phyloP scores from a whole-genome alignment of 1,284 basidiomycete genomes.

The Cryptococcus sp. region DNA sequence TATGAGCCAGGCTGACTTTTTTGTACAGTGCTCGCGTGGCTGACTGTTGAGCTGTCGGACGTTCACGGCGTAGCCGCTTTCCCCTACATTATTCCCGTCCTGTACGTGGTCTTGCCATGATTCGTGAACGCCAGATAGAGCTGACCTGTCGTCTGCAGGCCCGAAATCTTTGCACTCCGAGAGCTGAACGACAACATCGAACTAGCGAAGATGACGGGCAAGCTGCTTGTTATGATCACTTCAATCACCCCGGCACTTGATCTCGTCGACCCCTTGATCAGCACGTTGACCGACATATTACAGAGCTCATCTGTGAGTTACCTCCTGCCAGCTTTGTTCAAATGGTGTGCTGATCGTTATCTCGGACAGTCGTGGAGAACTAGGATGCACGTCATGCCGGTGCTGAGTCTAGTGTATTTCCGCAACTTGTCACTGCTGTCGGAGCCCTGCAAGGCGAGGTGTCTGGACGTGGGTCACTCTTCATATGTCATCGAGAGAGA shows the following conservation, averaged over 20 bases:
- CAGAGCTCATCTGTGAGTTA: constrained; percentile 45
- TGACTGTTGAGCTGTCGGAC: constrained; percentile 68
- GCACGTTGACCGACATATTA: constrained; percentile 48
- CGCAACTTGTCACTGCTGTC: constrained; percentile 72
- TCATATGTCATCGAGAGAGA: not conserved
- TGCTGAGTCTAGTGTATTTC: constrained; percentile 51
- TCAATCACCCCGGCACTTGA: constrained; percentile 52
- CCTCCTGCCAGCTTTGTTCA: not conserved
- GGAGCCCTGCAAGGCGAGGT: constrained; percentile 60
- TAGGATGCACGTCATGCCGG: constrained; percentile 53
- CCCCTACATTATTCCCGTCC: constrained; percentile 68
- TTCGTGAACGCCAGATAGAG: too few species aligned
- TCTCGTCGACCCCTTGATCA: constrained; percentile 51
- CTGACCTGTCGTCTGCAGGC: constrained; percentile 18
- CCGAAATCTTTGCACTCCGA: constrained; percentile 50
- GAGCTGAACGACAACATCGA: constrained; percentile 51
- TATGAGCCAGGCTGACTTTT: constrained; percentile 5
- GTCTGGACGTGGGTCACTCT: constrained; percentile 62
- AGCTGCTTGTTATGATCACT: constrained; percentile 51
- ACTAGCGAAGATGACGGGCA: constrained; percentile 47
- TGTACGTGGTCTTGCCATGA: constrained; percentile 56
- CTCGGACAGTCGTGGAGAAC: constrained; percentile 51
- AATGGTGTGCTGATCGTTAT: not conserved
- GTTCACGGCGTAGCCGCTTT: constrained; percentile 69
- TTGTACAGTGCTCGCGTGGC: constrained; percentile 63